phyloP scores from a whole-genome alignment of 495 filamentous ascomycete species.

The Copromyces sp. region DNA sequence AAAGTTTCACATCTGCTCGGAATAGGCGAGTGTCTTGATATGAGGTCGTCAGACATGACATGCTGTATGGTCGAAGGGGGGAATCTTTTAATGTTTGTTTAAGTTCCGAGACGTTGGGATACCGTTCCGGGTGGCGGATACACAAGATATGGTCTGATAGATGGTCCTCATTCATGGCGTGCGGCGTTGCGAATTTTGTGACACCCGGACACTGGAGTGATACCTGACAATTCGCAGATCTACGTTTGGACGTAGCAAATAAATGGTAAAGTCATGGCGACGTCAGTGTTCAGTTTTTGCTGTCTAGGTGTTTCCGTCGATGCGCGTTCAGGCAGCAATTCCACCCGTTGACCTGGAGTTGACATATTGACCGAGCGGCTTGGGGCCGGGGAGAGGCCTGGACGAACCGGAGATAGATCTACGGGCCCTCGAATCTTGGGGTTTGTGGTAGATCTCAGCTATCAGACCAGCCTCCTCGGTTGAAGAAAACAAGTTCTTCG shows the following conservation, averaged over 20 bases:
- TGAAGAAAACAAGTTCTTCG: background rate
- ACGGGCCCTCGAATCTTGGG: background rate
- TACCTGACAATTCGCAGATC: background rate
- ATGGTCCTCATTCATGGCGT: background rate
- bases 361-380: background rate
- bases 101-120: background rate
- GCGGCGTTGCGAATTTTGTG: background rate
- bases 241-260: background rate
- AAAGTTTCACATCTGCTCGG: too few species aligned
- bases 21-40: too few species aligned
- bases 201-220: background rate
- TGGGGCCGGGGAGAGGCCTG: background rate
- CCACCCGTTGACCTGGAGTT: background rate
- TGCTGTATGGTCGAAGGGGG: too few species aligned
- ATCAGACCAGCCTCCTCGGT: background rate
- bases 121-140: background rate
- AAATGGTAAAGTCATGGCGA: background rate
- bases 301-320: background rate
- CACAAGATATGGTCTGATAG: background rate
- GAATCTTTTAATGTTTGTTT: too few species aligned
- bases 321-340: background rate
- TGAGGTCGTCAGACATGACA: too few species aligned
- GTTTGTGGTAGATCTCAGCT: background rate
- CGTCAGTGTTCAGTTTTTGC: background rate
- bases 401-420: background rate